phyloP scores from a whole-genome alignment of 2,329 filamentous ascomycete species.

The Phyllosticta citriasiana region DNA sequence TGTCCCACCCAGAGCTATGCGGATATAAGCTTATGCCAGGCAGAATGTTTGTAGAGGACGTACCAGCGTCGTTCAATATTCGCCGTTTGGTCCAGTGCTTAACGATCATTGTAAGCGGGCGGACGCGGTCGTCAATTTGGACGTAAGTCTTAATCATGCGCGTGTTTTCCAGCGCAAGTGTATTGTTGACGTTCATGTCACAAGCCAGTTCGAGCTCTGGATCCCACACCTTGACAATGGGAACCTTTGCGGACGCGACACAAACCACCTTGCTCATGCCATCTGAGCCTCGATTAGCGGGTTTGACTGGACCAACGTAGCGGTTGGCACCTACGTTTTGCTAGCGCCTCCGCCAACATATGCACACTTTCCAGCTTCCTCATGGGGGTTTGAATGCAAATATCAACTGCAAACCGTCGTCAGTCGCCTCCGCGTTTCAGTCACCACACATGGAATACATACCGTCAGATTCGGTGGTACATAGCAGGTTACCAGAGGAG shows the following conservation, averaged over 20 bases:
- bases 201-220: slow-evolving; percentile 81
- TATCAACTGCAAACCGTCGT: slow-evolving; percentile 58
- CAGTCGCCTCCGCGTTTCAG: slow-evolving; percentile 13
- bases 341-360: slow-evolving; percentile 75
- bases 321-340: slow-evolving; percentile 56
- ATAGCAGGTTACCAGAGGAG: slow-evolving; percentile 92
- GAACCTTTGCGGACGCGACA: slow-evolving; percentile 88
- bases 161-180: slow-evolving; percentile 87
- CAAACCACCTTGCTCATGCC: slow-evolving; percentile 97
- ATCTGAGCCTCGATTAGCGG: slow-evolving; percentile 47
- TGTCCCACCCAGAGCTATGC: slow-evolving; percentile 75
- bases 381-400: slow-evolving; percentile 90
- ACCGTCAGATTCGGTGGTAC: slow-evolving; percentile 95
- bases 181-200: slow-evolving; percentile 99
- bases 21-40: slow-evolving; percentile 11
- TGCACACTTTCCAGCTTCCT: slow-evolving; percentile 84
- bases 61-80: slow-evolving; percentile 93
- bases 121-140: slow-evolving; percentile 79
- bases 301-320: neutral
- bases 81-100: slow-evolving; percentile 94
- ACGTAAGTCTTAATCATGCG: slow-evolving; percentile 98
- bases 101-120: slow-evolving; percentile 89
- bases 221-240: slow-evolving; percentile 98
- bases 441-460: slow-evolving; percentile 25
- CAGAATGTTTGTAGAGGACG: slow-evolving; percentile 25